Evolutionary conservation across 2,329 filamentous ascomycete genomes (phyloP), one percentile per base, ranked within the genome.

Genomic region (Diatrype stigma): DNA sequence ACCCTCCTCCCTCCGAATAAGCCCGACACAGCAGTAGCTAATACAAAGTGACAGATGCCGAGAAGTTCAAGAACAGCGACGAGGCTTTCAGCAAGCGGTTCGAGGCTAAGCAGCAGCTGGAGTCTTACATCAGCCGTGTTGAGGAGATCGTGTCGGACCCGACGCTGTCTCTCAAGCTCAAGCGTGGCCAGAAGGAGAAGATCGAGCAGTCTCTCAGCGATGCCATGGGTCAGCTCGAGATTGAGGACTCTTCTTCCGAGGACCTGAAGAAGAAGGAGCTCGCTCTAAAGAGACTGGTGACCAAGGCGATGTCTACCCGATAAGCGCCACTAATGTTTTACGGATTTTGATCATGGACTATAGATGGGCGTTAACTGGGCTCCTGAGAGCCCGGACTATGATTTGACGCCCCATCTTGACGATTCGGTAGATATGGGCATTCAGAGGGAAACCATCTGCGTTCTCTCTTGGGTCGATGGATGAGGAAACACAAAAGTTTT

Each of bases 201-300:
- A 96, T 99, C 62, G 94, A 99, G 85, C 86, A 88, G 70, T 89
- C 91, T 63, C 89, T 99, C 65, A 93, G 87, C 74, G 94, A 99
- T 67, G 94, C 94, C 65, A 97, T 99, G 94, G 89, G 85, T 60
- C 88, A 95, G 77, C 89, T 99, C 59, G 94, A 99, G 85, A 79
- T 99, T 69, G 89, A 93, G 75, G 95, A 99, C 64, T 89, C 90
- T 51, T 77, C 79, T 57, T 89, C 91, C 56, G 95, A 99, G 65
- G 94, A 99, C 71, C 81, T 99, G 65, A 97, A 96, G 90, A 97
- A 97, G 90, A 96, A 96, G 87, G 94, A 99, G 83, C 81, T 99
- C 62, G 91, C 91, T 56, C 84, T 99, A 60, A 99, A 97, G 90
- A 84, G 94, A 69, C 84, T 96, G 64, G 92, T 99, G 67, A 99